Evolutionary conservation across 2,329 filamentous ascomycete genomes (phyloP).

Genomic region (Aspergillus tubingensis): DNA sequence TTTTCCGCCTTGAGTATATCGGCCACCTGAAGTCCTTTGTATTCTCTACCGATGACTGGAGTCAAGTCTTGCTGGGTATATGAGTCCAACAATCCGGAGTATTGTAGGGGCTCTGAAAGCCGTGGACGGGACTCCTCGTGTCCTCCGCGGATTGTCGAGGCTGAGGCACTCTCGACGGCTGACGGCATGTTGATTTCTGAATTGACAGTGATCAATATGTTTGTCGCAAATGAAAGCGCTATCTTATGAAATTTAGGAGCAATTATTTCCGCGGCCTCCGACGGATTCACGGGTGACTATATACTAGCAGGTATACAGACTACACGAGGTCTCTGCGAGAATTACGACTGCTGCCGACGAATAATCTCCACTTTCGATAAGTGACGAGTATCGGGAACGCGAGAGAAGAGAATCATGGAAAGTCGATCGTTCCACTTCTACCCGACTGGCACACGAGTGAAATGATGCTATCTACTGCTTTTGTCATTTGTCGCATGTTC

Average conservation of each 20-base stretch:
- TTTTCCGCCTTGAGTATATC: slow-evolving; percentile 59
- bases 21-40: slow-evolving; percentile 47
- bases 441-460: neutral
- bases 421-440: neutral
- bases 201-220: neutral
- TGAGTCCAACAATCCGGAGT: slow-evolving; percentile 41
- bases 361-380: neutral
- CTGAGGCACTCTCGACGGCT: slow-evolving; percentile 8
- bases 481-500: neutral
- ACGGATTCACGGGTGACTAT: neutral
- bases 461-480: neutral
- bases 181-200: slow-evolving; percentile 20
- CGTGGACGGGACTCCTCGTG: slow-evolving; percentile 26
- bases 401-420: neutral
- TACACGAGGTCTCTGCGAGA: neutral
- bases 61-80: slow-evolving; percentile 46
- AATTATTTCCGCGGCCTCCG: neutral
- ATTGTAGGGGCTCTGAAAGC: slow-evolving; percentile 37
- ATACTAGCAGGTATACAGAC: neutral
- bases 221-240: neutral
- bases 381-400: neutral
- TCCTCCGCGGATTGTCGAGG: slow-evolving; percentile 23
- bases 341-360: slow-evolving; percentile 1
- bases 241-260: neutral
- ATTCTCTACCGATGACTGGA: slow-evolving; percentile 45